Base-by-base conservation (phyloP, 306 rosid species). In the Trichosanthes truncata region DNA sequence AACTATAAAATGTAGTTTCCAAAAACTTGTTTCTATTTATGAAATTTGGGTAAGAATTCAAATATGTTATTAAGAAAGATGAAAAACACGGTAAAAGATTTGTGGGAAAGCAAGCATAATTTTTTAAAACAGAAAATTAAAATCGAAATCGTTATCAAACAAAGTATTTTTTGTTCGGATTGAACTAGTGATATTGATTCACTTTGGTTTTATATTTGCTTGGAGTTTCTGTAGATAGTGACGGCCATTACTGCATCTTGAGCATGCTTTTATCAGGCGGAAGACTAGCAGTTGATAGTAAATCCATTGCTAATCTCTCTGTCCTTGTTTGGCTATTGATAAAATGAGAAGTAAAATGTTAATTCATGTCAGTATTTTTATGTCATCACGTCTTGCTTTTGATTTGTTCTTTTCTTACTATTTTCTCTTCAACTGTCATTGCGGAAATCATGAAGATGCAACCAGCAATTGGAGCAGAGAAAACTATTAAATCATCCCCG, bases 381-480 rank as follows among this genome's bases (percentile, higher is more conserved):
- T 66, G 48, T 66, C 49, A 8, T 48, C 3, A 9, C 8, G 33
- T 41, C 6, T 65, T 65, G 55, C 3, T 69, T 33, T 69, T 69
- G 76, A 69, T 41, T 21, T 21, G 51, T 69, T 67, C 7, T 67
- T 66, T 65, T 67, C 65, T 53, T 53, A 2, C 60, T 53, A 17
- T 56, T n/a, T 49, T 56, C 26, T 65, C 48, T 33, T 65, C 11
- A 35, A 65, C 63, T 57, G 31, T 57, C n/a, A 9, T 65, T 35
- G 72, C 72, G 5, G 72, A 65, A 65, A 65, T 40, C 31, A 40
- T 67, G 74, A 67, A 67, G 51, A 38, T 67, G 74, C 74, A 40
- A 20, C 74, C 17, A 43, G 48, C 53, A 41, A 43, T 48, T 74
- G 26, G 41, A 49, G 62, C 41, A 51, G 51, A 29, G 62, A 52